Percentiles rank a stretch among this genome's conserved stretches.
phyloP scores from a whole-genome alignment of 2,329 filamentous ascomycete species.

The Gremmenia infestans region DNA sequence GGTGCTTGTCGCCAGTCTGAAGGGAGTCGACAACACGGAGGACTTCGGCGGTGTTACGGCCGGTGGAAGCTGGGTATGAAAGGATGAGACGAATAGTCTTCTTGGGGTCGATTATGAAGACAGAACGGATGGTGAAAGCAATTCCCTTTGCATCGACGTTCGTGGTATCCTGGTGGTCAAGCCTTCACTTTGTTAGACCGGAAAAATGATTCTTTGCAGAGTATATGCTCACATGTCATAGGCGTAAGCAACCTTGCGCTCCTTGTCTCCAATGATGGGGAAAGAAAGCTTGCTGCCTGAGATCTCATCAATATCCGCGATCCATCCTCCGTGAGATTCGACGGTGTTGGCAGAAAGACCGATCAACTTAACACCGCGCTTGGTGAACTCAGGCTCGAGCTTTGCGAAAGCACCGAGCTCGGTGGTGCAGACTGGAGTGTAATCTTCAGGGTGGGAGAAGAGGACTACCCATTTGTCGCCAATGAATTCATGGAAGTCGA shows the following conservation, averaged over 20 bases:
- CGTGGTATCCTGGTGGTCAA: constrained; percentile 75
- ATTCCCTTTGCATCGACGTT: constrained; percentile 79
- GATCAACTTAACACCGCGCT: constrained; percentile 85
- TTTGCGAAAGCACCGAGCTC: constrained; percentile 92
- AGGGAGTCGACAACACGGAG: constrained; percentile 75
- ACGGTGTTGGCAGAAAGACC: constrained; percentile 85
- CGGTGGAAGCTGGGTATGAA: constrained; percentile 87
- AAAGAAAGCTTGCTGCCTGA: constrained; percentile 65
- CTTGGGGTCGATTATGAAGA: constrained; percentile 89
- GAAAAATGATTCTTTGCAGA: neutral
- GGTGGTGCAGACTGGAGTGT: constrained; percentile 92
- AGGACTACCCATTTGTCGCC: constrained; percentile 75
- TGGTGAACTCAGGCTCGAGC: constrained; percentile 80
- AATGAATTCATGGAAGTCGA: constrained; percentile 80
- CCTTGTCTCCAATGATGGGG: constrained; percentile 78
- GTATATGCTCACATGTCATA: constrained; percentile 65
- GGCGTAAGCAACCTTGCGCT: constrained; percentile 68
- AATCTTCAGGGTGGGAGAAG: constrained; percentile 85
- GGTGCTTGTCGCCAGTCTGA: constrained; percentile 82
- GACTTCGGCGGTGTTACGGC: constrained; percentile 76
- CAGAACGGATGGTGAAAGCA: constrained; percentile 89
- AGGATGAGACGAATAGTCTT: constrained; percentile 93
- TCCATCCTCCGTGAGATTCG: constrained; percentile 80
- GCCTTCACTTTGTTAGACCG: constrained; percentile 36
- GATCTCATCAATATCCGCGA: constrained; percentile 81